Percentiles rank a stretch among this genome's conserved stretches.
These are phyloP conservation scores for Arachnomyces sp. DNA, from an alignment of 2,329 filamentous ascomycete genomes.

Conservation along the genomic window DNA sequence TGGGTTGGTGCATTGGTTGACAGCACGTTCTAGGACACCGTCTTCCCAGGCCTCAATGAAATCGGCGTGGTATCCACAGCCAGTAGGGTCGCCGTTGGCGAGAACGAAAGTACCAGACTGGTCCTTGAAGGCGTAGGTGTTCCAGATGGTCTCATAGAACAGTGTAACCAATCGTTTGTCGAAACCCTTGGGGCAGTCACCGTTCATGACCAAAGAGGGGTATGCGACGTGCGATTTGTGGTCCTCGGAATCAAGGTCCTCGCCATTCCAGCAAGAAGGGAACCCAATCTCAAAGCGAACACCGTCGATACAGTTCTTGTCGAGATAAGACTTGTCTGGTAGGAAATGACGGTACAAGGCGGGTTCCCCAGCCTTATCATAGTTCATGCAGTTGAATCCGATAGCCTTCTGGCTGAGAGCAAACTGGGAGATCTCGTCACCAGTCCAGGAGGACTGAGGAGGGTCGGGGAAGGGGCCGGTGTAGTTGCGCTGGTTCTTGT, in stretches of 20 bases:
- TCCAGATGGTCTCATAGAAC: conserved; percentile 81
- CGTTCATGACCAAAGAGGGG: conserved; percentile 67
- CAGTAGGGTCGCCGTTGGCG: conserved; percentile 69
- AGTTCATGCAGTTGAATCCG: conserved; percentile 95
- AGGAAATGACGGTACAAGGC: conserved; percentile 75
- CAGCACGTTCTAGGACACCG: conserved; percentile 61
- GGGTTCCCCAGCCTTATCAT: conserved; percentile 56
- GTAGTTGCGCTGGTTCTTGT: conserved; percentile 61
- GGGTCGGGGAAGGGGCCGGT: conserved; percentile 59
- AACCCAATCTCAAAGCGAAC: conserved; percentile 80
- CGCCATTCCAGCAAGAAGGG: conserved; percentile 81
- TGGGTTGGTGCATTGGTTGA: conserved; percentile 64
- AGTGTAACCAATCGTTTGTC: conserved; percentile 63
- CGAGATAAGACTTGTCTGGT: conserved; percentile 71
- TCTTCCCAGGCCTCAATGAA: conserved; percentile 73
- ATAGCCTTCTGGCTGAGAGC: conserved; percentile 71
- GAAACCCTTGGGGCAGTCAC: conserved; percentile 64
- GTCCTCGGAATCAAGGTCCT: conserved; percentile 47
- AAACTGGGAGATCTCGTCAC: conserved; percentile 58
- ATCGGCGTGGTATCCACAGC: conserved; percentile 69
- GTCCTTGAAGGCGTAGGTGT: conserved; percentile 58
- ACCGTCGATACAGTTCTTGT: conserved; percentile 74
- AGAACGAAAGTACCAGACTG: conserved; percentile 64
- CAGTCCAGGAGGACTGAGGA: conserved; percentile 63
- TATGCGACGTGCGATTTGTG: conserved; percentile 67